Conservation (phyloP, 2,329 filamentous ascomycete species). For the Monilinia aucupariae region DNA sequence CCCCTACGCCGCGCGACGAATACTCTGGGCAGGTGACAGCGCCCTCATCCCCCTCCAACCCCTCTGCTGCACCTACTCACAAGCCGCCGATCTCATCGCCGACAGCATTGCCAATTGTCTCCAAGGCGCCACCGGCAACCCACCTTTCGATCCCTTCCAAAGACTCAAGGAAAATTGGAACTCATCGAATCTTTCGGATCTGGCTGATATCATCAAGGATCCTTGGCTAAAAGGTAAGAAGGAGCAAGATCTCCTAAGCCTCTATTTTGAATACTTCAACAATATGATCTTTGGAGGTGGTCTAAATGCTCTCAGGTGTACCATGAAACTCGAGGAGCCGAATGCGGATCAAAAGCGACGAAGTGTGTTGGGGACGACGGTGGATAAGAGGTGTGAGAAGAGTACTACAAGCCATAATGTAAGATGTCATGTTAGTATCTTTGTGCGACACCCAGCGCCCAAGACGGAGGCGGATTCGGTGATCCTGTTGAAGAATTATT, state of each 20-base stretch:
- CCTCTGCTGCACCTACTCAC: slow-evolving; percentile 10
- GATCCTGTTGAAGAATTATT: not conserved
- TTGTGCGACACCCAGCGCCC: not conserved
- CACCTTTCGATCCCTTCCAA: slow-evolving; percentile 1
- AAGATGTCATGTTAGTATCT: not conserved
- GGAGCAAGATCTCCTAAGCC: slow-evolving; percentile 1
- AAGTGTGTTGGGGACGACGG: slow-evolving; percentile 7
- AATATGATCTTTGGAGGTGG: slow-evolving; percentile 11
- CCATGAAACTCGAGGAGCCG: not conserved
- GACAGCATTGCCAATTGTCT: slow-evolving; percentile 10
- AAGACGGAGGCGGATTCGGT: not conserved
- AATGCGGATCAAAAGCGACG: not conserved
- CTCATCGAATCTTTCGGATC: not conserved
- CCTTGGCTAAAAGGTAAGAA: slow-evolving; percentile 12
- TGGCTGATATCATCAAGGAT: not conserved
- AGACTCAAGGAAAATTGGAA: slow-evolving; percentile 10
- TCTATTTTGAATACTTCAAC: slow-evolving; percentile 14
- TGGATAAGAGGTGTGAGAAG: not conserved
- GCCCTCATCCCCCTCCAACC: slow-evolving; percentile 1
- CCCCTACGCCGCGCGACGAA: slow-evolving; percentile 8
- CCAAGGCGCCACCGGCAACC: not conserved
- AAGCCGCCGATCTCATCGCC: slow-evolving; percentile 12
- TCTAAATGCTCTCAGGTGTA: slow-evolving; percentile 10
- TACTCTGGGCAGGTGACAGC: slow-evolving; percentile 10
- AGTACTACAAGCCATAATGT: slow-evolving; percentile 2